These are phyloP conservation scores for Rhododendron williamsianum DNA, from an alignment of 148 eudicot genomes.

Conservation along the genomic window DNA sequence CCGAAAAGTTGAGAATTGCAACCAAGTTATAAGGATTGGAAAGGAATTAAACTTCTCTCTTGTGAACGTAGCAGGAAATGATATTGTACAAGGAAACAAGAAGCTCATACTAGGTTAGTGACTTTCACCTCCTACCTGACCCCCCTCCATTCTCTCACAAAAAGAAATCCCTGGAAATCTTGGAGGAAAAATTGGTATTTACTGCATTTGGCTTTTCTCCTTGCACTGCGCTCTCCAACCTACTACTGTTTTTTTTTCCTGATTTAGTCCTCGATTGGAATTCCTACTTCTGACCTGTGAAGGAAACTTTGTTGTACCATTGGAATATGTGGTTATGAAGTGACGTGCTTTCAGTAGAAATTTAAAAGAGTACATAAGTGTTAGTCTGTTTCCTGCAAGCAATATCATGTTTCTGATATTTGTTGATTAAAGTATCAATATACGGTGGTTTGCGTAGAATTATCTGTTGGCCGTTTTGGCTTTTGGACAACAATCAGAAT, in stretches of 20 bases:
- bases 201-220: background rate
- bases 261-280: background rate
- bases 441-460: background rate
- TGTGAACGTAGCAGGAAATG: constrained; percentile 78
- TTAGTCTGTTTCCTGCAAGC: background rate
- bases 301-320: background rate
- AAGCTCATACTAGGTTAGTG: constrained; percentile 70
- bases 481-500: background rate
- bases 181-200: background rate
- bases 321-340: background rate
- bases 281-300: background rate
- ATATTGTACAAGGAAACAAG: constrained; percentile 79
- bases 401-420: background rate
- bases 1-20: constrained; percentile 82
- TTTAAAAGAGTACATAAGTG: background rate
- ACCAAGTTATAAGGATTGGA: constrained; percentile 71
- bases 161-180: background rate
- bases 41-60: constrained; percentile 69
- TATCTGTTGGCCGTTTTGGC: background rate
- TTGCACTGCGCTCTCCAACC: background rate
- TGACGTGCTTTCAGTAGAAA: background rate
- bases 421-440: background rate
- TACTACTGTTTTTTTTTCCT: background rate
- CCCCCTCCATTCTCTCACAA: background rate
- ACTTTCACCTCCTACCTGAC: background rate